phyloP scores from a whole-genome alignment of 2,329 filamentous ascomycete species.

The Trichoderma hamatum region DNA sequence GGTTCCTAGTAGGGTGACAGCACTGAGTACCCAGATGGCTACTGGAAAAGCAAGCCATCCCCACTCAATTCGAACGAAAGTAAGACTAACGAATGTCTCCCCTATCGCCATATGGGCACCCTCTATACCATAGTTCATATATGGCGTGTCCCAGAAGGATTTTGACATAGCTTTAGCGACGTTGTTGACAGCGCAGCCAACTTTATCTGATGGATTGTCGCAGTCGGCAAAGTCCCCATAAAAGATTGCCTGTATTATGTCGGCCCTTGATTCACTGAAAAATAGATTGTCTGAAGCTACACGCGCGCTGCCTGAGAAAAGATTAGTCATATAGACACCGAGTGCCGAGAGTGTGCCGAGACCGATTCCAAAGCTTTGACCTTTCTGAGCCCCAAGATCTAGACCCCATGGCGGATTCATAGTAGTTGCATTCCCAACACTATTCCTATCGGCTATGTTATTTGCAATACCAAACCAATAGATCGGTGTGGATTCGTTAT shows the following conservation, averaged over 20 bases:
- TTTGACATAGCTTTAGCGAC: neutral
- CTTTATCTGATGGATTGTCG: neutral
- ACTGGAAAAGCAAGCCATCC: neutral
- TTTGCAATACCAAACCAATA: neutral
- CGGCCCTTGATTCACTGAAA: neutral
- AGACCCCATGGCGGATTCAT: neutral
- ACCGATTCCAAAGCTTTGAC: neutral
- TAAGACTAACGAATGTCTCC: neutral
- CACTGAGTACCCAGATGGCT: neutral
- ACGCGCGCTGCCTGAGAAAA: neutral
- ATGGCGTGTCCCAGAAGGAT: neutral
- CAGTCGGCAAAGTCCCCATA: neutral
- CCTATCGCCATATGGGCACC: neutral
- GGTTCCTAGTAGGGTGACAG: neutral
- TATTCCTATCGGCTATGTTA: no score
- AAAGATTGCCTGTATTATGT: neutral
- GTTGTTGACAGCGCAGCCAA: neutral
- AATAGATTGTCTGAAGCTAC: neutral
- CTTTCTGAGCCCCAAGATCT: neutral
- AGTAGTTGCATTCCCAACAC: no score
- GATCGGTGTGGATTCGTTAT: neutral
- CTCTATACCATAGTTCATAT: neutral
- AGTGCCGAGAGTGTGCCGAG: neutral
- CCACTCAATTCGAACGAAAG: neutral
- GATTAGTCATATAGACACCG: neutral